These are phyloP conservation scores for Jimgerdemannia lactiflua DNA, from an alignment of 192 early-diverging fungal species.

Conservation along the genomic window DNA sequence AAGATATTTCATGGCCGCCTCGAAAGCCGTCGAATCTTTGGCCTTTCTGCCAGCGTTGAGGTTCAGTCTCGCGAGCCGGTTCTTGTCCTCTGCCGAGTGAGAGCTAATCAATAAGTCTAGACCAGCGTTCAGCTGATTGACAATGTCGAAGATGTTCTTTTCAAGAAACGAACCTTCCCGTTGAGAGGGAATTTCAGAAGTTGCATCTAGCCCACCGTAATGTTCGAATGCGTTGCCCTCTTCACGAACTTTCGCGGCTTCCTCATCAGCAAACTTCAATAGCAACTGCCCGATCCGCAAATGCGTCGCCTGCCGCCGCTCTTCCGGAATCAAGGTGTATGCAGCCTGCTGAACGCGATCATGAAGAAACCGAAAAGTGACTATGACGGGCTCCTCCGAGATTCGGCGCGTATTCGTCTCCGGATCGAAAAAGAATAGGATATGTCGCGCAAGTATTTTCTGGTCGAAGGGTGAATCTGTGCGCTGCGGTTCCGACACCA, in stretches of 20 bases:
- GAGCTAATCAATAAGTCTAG: constrained; percentile 5
- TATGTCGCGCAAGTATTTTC: not conserved
- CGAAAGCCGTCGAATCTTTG: constrained; percentile 19
- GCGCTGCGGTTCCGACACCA: not conserved
- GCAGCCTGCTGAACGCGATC: constrained; percentile 39
- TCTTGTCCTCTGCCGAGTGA: constrained; percentile 6
- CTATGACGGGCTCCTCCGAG: not conserved
- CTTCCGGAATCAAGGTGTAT: constrained; percentile 19
- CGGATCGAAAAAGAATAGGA: not conserved
- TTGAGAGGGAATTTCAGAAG: not conserved
- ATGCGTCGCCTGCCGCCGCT: constrained; percentile 25
- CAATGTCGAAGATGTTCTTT: constrained; percentile 33
- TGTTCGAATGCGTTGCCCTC: not conserved
- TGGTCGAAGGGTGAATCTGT: not conserved
- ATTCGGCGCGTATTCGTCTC: not conserved
- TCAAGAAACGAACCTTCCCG: constrained; percentile 12
- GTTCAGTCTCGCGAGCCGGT: constrained; percentile 15
- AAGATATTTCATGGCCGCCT: constrained; percentile 23
- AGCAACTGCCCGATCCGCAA: constrained; percentile 24
- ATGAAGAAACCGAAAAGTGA: constrained; percentile 27
- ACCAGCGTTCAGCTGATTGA: constrained; percentile 31
- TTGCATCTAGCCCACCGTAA: not conserved
- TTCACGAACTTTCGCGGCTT: not conserved
- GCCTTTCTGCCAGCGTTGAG: constrained; percentile 24
- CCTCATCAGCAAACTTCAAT: constrained; percentile 17